Percentiles rank a stretch among this genome's conserved stretches.
Evolutionary conservation across 2,329 filamentous ascomycete species (phyloP).

Genomic region (Aspergillus pseudoglaucus): DNA sequence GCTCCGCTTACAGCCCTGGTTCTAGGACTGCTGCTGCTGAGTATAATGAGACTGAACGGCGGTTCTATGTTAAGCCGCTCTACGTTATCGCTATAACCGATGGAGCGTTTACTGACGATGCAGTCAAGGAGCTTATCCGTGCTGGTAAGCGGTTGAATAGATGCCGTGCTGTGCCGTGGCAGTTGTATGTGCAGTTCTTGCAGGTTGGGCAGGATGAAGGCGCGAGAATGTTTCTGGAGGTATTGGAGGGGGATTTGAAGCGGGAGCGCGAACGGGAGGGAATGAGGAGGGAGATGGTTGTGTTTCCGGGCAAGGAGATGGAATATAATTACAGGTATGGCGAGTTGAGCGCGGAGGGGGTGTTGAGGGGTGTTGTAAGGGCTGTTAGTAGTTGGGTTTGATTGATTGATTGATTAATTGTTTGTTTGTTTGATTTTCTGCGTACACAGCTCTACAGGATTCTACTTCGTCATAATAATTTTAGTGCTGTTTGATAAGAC

Average conservation of each 20-base stretch:
- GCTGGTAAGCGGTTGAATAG: conserved; percentile 59
- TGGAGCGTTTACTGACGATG: conserved; percentile 70
- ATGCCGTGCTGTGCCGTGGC: conserved; percentile 62
- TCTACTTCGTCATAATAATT: too few species aligned
- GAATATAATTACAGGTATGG: conserved; percentile 11
- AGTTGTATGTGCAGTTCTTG: conserved; percentile 93
- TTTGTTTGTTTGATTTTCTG: too few species aligned
- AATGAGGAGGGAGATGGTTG: conserved; percentile 81
- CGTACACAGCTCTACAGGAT: too few species aligned
- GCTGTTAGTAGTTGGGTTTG: conserved; percentile 55
- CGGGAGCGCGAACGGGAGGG: conserved; percentile 57
- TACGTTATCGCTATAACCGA: conserved; percentile 95
- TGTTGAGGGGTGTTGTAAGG: conserved; percentile 78
- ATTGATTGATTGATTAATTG: background rate
- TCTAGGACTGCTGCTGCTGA: too few species aligned
- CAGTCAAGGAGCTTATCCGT: conserved; percentile 45
- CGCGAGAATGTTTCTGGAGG: conserved; percentile 59
- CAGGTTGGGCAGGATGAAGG: conserved; percentile 71
- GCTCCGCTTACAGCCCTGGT: background rate
- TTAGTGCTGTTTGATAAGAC: too few species aligned
- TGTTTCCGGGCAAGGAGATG: conserved; percentile 54
- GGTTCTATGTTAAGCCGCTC: conserved; percentile 59
- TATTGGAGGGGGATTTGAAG: conserved; percentile 67
- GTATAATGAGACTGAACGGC: conserved; percentile 28
- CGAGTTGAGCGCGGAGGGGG: conserved; percentile 58